Conservation (phyloP, 2,329 filamentous ascomycete species). For the Sclerotinia spermophila region DNA sequence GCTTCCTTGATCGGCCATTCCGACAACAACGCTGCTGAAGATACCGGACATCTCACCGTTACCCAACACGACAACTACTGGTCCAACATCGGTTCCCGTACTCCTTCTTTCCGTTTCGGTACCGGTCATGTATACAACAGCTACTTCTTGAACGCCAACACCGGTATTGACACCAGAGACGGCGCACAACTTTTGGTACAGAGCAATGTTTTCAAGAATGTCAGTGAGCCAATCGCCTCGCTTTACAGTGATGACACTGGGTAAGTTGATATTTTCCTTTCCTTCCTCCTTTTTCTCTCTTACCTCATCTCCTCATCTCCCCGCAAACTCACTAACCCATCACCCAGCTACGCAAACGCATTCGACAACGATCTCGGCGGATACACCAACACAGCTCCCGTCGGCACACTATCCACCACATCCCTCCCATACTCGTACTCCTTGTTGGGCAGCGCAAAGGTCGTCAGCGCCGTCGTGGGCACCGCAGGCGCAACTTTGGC, state of each 20-base stretch:
- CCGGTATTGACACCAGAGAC: constrained; percentile 55
- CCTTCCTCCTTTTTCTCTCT: not conserved
- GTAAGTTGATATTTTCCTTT: no score
- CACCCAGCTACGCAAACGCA: constrained; percentile 38
- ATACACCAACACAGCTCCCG: constrained; percentile 46
- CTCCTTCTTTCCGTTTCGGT: constrained; percentile 62
- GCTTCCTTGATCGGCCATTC: constrained; percentile 34
- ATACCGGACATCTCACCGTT: constrained; percentile 32
- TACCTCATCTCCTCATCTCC: not conserved
- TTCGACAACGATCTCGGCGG: constrained; percentile 48
- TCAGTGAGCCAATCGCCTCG: constrained; percentile 37
- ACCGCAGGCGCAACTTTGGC: constrained; percentile 38
- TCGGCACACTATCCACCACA: constrained; percentile 44
- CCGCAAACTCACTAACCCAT: not conserved
- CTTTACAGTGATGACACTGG: constrained; percentile 24
- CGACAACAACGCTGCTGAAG: constrained; percentile 32
- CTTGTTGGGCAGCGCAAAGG: constrained; percentile 47
- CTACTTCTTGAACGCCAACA: constrained; percentile 45
- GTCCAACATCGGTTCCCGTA: constrained; percentile 31
- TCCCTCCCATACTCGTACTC: constrained; percentile 51
- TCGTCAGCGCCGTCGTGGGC: constrained; percentile 40
- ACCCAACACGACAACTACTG: constrained; percentile 33
- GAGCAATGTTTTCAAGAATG: constrained; percentile 48
- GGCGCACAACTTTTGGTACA: constrained; percentile 47
- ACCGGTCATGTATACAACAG: constrained; percentile 54